phyloP scores from a whole-genome alignment of 2,329 filamentous ascomycete species.

The Sporothrix globosa region DNA sequence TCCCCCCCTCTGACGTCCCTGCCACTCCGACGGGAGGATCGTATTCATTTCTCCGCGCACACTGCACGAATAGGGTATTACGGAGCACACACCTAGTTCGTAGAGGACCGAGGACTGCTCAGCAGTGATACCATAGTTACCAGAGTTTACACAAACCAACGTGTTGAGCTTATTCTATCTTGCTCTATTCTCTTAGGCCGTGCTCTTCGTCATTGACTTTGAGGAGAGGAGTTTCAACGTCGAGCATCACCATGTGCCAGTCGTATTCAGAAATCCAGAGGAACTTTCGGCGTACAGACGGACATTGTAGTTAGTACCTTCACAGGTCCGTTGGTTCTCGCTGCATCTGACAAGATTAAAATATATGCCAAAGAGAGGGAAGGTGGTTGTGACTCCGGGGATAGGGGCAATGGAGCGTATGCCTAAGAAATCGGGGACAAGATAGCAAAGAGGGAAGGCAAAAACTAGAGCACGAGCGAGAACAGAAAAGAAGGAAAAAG shows the following conservation, averaged over 20 bases:
- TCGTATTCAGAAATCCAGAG: constrained; percentile 3
- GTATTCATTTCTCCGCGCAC: constrained; percentile 1
- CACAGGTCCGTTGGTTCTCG: neutral
- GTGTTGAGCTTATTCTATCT: neutral
- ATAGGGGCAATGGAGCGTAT: neutral
- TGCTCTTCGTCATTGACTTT: neutral
- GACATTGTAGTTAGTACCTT: constrained; percentile 2
- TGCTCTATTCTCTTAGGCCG: neutral
- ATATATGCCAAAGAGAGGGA: neutral
- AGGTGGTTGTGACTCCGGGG: neutral
- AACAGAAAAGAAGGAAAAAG: neutral
- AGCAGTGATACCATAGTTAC: too few species aligned
- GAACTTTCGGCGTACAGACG: constrained; percentile 6
- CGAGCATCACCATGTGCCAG: neutral
- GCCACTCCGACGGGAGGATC: neutral
- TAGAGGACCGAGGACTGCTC: neutral
- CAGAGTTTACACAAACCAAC: neutral
- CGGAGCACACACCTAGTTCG: constrained; percentile 4
- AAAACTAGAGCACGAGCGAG: neutral
- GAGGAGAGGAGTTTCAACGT: neutral
- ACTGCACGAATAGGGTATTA: constrained; percentile 15
- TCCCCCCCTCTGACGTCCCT: constrained; percentile 14
- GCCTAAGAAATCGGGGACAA: neutral
- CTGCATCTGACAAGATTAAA: neutral
- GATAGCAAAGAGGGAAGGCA: neutral